Evolutionary conservation across 2,329 filamentous ascomycete genomes (phyloP).

Genomic region (Chaetomiaceae sp.): DNA sequence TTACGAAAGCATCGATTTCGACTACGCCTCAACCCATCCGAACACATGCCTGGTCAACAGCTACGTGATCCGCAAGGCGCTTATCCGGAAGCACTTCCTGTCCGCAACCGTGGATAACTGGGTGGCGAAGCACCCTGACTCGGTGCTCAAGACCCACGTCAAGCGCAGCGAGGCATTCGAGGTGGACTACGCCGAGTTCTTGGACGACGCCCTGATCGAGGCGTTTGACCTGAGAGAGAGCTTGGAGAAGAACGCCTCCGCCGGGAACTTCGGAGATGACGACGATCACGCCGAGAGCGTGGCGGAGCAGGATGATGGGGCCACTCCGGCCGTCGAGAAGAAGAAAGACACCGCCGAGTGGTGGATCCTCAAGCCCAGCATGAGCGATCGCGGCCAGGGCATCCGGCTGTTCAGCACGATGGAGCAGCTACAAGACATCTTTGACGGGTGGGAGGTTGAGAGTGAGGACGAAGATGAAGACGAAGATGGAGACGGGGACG

Average conservation of each 20-base stretch:
- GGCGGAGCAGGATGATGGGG: conserved; percentile 14
- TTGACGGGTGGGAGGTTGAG: conserved; percentile 82
- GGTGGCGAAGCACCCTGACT: conserved; percentile 75
- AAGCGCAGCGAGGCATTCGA: conserved; percentile 83
- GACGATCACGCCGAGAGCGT: conserved; percentile 16
- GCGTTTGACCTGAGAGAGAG: conserved; percentile 82
- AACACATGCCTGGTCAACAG: conserved; percentile 70
- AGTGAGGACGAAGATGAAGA: conserved; percentile 63
- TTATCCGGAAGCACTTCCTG: conserved; percentile 95
- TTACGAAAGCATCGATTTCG: conserved; percentile 87
- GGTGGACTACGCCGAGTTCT: conserved; percentile 92
- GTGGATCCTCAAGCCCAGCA: conserved; percentile 98
- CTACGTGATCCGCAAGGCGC: conserved; percentile 91
- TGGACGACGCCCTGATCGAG: conserved; percentile 89
- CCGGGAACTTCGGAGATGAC: conserved; percentile 18
- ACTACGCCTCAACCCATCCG: conserved; percentile 61
- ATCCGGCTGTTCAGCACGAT: conserved; percentile 85
- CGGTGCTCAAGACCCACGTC: conserved; percentile 64
- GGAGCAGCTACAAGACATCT: conserved; percentile 78
- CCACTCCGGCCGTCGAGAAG: neutral
- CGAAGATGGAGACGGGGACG: conserved; percentile 46
- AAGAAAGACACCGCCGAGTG: conserved; percentile 51
- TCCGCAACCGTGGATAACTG: conserved; percentile 79
- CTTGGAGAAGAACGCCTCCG: conserved; percentile 61
- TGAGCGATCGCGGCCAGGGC: conserved; percentile 94